Conservation (phyloP, 176 grass and related monocot species). For the Stipa capillata region DNA sequence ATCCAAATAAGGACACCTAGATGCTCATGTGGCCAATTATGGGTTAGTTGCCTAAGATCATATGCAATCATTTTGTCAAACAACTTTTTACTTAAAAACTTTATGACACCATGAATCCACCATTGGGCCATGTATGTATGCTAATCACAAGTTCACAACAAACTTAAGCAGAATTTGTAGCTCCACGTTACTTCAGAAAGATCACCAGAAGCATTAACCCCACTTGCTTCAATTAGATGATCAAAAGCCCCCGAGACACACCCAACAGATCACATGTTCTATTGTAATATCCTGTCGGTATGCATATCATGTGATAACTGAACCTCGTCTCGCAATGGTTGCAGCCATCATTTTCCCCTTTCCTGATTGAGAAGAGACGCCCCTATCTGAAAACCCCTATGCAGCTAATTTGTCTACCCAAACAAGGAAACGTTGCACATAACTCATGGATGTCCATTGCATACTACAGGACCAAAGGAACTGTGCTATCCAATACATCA, state of each 20-base stretch:
- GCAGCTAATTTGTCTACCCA: not conserved
- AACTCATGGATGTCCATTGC: not conserved
- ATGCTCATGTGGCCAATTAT: not conserved
- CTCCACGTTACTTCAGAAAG: not conserved
- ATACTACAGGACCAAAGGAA: not conserved
- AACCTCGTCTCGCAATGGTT: not conserved
- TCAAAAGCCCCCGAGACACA: not conserved
- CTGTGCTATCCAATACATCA: not conserved
- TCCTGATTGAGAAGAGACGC: slow-evolving; percentile 7
- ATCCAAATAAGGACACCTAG: not conserved
- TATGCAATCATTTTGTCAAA: not conserved
- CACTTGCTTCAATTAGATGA: slow-evolving; percentile 7
- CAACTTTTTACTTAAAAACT: not conserved
- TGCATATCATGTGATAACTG: not conserved
- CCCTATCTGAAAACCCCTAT: not conserved
- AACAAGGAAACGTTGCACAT: not conserved
- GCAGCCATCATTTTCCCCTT: not conserved
- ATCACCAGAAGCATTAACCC: not conserved
- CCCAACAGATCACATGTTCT: slow-evolving; percentile 9
- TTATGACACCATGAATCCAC: not conserved
- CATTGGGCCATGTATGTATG: not conserved
- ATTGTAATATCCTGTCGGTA: not conserved
- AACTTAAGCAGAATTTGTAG: not conserved
- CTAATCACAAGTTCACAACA: not conserved
- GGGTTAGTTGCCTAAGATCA: not conserved